Base-by-base conservation (phyloP, 1,284 basidiomycete genomes). In the Rhodotorula mucilaginosa region DNA sequence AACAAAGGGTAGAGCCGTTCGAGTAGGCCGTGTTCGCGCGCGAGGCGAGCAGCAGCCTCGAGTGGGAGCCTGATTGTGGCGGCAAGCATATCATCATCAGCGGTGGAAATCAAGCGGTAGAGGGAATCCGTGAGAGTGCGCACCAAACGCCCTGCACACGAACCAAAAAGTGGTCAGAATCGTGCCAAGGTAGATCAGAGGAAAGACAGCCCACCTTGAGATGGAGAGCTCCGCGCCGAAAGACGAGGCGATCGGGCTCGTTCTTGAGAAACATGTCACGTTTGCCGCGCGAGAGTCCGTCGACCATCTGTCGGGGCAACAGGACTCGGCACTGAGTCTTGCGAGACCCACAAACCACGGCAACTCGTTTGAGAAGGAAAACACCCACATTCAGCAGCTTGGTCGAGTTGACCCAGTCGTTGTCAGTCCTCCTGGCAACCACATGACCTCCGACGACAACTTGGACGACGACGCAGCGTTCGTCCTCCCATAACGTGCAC, bases 251-350 rank as follows among this genome's bases (percentile, higher is more conserved):
- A 12, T 58, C 48, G 47, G 67, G 59, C 49, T 77, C 77, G 49
- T 68, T 68, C 65, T 78, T 78, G 61, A 78, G 69, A 19, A 73
- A 64, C 29, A 66, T 67, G 64, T 78, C 77, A 34, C 74, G 69
- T 56, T 74, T 74, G 5, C 76, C 77, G 21, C 76, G 68, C 18
- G 73, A 74, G 12, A 78, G 59, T 3, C 68, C 68, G 12, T 60
- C 19, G 5, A 64, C 65, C 52, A 68, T 68, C 61, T 65, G 58
- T 13, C 29, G 21, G 5, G 12, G 13, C 4, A 34, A 6, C 26
- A 49, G 46, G 47, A 31, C 10, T 26, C 26, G 26, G 26, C 26
- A 26, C 26, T 26, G 26, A 26, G 26, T 26, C 26, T 26, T 26
- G 26, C 26, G 26, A 26, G 26, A 26, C 26, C 26, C 26, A 26